A percentile compares a stretch with the other conserved stretches of the same genome.
These are phyloP conservation scores for Chloromonas sp. DNA, from an alignment of 163 green algal genomes.

Conservation along the genomic window DNA sequence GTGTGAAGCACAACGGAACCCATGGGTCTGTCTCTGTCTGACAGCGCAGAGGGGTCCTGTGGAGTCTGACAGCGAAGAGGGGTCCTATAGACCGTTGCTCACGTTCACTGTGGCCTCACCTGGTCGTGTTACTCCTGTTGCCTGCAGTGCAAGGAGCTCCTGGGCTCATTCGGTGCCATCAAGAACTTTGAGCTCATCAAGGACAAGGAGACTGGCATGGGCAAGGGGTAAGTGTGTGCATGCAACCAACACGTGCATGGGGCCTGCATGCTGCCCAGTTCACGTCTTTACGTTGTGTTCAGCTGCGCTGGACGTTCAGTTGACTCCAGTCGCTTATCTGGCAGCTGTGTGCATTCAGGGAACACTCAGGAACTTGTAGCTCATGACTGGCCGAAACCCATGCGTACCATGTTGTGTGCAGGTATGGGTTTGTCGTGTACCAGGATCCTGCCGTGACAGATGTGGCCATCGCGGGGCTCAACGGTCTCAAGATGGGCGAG, in stretches of 20 bases:
- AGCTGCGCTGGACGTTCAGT: not conserved
- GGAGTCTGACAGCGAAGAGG: too few species aligned
- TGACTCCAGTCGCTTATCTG: too few species aligned
- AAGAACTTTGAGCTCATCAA: constrained; percentile 89
- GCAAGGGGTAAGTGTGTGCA: constrained; percentile 73
- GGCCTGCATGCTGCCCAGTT: not conserved
- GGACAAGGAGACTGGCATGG: constrained; percentile 87
- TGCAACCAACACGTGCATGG: too few species aligned
- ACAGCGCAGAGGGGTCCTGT: too few species aligned
- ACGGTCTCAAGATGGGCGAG: constrained; percentile 92
- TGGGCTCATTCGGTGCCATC: constrained; percentile 84
- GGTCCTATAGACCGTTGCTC: too few species aligned
- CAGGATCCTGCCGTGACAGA: constrained; percentile 79
- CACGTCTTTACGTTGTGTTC: not conserved
- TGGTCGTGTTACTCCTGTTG: too few species aligned
- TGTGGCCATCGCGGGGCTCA: constrained; percentile 79
- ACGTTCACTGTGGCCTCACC: too few species aligned
- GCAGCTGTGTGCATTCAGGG: too few species aligned
- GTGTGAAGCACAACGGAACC: too few species aligned
- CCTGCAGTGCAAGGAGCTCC: constrained; percentile 77
- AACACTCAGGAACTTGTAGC: too few species aligned
- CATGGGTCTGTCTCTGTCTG: too few species aligned
- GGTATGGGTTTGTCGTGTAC: constrained; percentile 88
- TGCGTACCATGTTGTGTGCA: not conserved
- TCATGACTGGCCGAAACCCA: too few species aligned